Conservation (phyloP, 2,329 filamentous ascomycete species). For the Rhytidhysteron rufulum region DNA sequence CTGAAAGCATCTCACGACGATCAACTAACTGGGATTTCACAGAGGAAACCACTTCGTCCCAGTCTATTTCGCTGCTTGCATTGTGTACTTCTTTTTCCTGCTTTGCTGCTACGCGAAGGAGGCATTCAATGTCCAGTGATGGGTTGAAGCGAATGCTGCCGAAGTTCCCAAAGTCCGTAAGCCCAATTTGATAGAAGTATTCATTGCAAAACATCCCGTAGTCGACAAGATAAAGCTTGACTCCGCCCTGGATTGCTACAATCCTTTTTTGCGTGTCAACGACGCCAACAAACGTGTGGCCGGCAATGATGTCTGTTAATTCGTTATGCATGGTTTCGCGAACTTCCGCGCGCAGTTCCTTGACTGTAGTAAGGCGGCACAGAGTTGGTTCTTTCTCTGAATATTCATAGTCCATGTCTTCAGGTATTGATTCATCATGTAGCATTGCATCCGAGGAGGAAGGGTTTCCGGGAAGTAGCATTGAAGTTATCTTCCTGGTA, state of each 20-base stretch:
- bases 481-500: slow-evolving; percentile 90
- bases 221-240: slow-evolving; percentile 88
- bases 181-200: slow-evolving; percentile 91
- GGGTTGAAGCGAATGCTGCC: slow-evolving; percentile 77
- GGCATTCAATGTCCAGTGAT: slow-evolving; percentile 64
- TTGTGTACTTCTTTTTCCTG: slow-evolving; percentile 57
- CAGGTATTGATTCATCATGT: slow-evolving; percentile 28
- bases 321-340: slow-evolving; percentile 78
- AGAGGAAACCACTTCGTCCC: slow-evolving; percentile 60
- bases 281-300: slow-evolving; percentile 88
- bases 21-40: slow-evolving; percentile 68
- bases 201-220: slow-evolving; percentile 83
- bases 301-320: slow-evolving; percentile 80
- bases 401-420: slow-evolving; percentile 66
- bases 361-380: slow-evolving; percentile 79
- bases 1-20: slow-evolving; percentile 77
- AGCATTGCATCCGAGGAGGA: slow-evolving; percentile 29
- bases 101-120: slow-evolving; percentile 71
- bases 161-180: slow-evolving; percentile 96
- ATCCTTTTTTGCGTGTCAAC: slow-evolving; percentile 84
- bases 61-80: slow-evolving; percentile 56
- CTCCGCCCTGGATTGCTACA: slow-evolving; percentile 87
- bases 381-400: slow-evolving; percentile 65
- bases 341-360: slow-evolving; percentile 75
- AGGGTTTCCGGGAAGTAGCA: slow-evolving; percentile 64